Base-by-base conservation (phyloP, 345 rosid genomes). In the Nasturtium officinale region DNA sequence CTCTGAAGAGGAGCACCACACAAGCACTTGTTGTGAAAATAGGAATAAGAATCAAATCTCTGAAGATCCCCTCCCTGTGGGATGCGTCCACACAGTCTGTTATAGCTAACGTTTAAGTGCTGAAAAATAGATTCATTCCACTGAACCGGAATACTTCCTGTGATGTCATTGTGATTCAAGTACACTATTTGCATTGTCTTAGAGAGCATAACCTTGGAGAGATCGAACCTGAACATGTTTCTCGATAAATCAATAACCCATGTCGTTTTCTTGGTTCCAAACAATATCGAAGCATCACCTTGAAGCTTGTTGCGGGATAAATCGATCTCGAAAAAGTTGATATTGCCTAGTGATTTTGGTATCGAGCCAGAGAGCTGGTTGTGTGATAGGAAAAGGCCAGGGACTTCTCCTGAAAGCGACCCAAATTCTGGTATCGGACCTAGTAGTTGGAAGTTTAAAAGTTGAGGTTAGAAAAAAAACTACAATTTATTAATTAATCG, bases 361-460 rank as follows among this genome's bases (percentile, higher is more conserved):
- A 89, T 81, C 20, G 73, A 28, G 13, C 93, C 93, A 0, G 96
- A 75, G 65, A 89, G 87, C 16, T 80, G 79, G 75, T 89, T 91
- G 68, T 91, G 90, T 8, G 96, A 85, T 66, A 89, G 73, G 75
- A 54, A 75, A 15, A 91, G 76, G 5, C n/a, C 32, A 2, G 83
- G 80, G 11, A 16, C 45, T 13, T 62, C 8, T 40, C 79, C 78
- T 6, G 10, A 35, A 38, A 89, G 83, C 15, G 42, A 20, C 0
- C 90, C 89, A 40, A 89, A 87, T 25, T 82, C 80, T 1, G 96
- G 97, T 66, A 89, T 87, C 0, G 82, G 13, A 5, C 85, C 96
- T n/a, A n/a, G n/a, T 75, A 29, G 12, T 47, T 13, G 5, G 2
- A 26, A 42, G 40, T 25, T 71, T 11, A n/a, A 16, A 16, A 37